phyloP scores from a whole-genome alignment of 2,329 filamentous ascomycete species.

The Diaporthe vexans region DNA sequence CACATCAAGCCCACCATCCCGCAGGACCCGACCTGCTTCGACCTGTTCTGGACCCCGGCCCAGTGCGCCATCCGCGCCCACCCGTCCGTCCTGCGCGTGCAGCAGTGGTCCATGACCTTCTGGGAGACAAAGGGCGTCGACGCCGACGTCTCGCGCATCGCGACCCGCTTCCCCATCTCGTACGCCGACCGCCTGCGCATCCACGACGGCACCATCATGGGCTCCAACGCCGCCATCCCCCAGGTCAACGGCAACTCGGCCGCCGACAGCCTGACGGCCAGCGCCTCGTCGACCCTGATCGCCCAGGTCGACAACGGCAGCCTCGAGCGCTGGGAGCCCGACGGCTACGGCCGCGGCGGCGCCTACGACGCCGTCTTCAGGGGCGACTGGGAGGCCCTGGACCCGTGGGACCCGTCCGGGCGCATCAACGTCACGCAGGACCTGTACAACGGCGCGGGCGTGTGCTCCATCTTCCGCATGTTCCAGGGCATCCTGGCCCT shows the following conservation, averaged over 20 bases:
- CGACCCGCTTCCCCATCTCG: slow-evolving; percentile 72
- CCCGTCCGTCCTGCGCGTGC: slow-evolving; percentile 72
- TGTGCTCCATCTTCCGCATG: slow-evolving; percentile 71
- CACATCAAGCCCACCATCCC: slow-evolving; percentile 68
- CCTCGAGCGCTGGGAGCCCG: slow-evolving; percentile 78
- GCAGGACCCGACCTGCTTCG: slow-evolving; percentile 77
- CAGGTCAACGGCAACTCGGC: slow-evolving; percentile 50
- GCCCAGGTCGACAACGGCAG: slow-evolving; percentile 80
- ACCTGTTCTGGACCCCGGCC: slow-evolving; percentile 81
- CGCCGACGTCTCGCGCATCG: slow-evolving; percentile 63
- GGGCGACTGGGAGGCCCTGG: slow-evolving; percentile 68
- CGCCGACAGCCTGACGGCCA: slow-evolving; percentile 46
- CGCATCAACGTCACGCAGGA: slow-evolving; percentile 68
- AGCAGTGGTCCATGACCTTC: slow-evolving; percentile 76
- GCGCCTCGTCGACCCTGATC: slow-evolving; percentile 64
- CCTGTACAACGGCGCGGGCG: slow-evolving; percentile 70
- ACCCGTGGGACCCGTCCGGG: slow-evolving; percentile 68
- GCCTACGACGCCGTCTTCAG: slow-evolving; percentile 68
- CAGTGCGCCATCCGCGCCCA: slow-evolving; percentile 78
- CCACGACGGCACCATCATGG: slow-evolving; percentile 62
- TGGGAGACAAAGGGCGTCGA: slow-evolving; percentile 69
- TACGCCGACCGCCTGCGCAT: slow-evolving; percentile 80
- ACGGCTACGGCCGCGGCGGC: slow-evolving; percentile 73
- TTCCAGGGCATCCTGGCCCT: slow-evolving; percentile 70
- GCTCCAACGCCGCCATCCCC: slow-evolving; percentile 47